A percentile compares a stretch with the other conserved stretches of the same genome.
phyloP scores from a whole-genome alignment of 2,329 filamentous ascomycete species.

The Simplicillium aogashimaense region DNA sequence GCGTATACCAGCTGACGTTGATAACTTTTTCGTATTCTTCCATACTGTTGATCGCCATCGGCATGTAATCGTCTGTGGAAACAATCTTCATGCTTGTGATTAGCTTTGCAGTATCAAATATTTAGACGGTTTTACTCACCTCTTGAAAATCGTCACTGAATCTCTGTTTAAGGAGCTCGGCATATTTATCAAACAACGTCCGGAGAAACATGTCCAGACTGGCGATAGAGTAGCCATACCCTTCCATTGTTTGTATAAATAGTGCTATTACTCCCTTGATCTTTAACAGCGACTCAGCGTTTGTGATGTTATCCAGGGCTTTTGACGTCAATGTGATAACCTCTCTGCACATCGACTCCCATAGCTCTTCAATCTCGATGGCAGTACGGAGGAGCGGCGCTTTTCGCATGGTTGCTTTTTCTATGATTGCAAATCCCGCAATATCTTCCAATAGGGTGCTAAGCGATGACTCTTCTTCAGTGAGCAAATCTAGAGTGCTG shows the following conservation, averaged over 20 bases:
- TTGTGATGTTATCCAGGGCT: slow-evolving; percentile 68
- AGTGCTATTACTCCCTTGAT: slow-evolving; percentile 88
- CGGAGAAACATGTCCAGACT: slow-evolving; percentile 77
- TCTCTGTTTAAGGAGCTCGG: slow-evolving; percentile 76
- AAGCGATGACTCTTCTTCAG: slow-evolving; percentile 77
- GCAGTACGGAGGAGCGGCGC: slow-evolving; percentile 72
- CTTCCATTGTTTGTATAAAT: slow-evolving; percentile 98
- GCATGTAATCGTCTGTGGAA: slow-evolving; percentile 98
- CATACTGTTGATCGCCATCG: slow-evolving; percentile 84
- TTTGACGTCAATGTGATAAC: slow-evolving; percentile 75
- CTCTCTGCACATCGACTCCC: slow-evolving; percentile 94
- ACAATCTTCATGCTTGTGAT: slow-evolving; percentile 40
- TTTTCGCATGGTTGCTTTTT: slow-evolving; percentile 84
- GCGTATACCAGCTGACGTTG: slow-evolving; percentile 91
- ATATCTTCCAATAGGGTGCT: slow-evolving; percentile 89
- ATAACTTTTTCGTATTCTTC: slow-evolving; percentile 96
- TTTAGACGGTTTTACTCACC: slow-evolving; percentile 28
- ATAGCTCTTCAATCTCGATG: slow-evolving; percentile 91
- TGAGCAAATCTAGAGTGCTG: slow-evolving; percentile 61
- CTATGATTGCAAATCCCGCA: slow-evolving; percentile 91
- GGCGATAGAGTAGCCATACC: slow-evolving; percentile 80
- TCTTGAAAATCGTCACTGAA: slow-evolving; percentile 97
- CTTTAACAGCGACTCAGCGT: slow-evolving; percentile 83
- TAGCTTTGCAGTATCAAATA: not conserved
- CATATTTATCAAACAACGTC: slow-evolving; percentile 88